A percentile compares a stretch with the other conserved stretches of the same genome.
These are phyloP conservation scores for Globisporangium nunn DNA, from an alignment of 352 stramenopile genomes.

Conservation along the genomic window DNA sequence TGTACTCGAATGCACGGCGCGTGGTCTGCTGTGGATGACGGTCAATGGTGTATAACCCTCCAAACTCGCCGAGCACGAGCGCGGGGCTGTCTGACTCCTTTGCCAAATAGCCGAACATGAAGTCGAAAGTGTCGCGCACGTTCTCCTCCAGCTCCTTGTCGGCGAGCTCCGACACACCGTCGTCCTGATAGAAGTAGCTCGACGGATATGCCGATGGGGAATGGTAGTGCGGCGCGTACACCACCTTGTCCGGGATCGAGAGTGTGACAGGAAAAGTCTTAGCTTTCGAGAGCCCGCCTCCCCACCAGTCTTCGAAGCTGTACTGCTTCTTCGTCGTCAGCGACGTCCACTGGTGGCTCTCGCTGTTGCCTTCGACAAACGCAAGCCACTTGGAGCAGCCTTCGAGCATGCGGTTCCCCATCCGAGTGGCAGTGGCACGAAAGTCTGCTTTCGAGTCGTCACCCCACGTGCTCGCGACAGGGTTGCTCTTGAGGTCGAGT, in stretches of 20 bases:
- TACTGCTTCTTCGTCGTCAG: constrained; percentile 28
- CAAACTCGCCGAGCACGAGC: constrained; percentile 62
- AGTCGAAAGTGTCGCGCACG: constrained; percentile 42
- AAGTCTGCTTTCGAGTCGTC: constrained; percentile 39
- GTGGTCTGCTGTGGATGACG: constrained; percentile 49
- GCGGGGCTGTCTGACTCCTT: constrained; percentile 32
- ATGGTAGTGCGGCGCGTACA: constrained; percentile 75
- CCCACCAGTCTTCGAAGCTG: constrained; percentile 60
- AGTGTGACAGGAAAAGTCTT: constrained; percentile 39
- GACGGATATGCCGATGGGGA: constrained; percentile 55
- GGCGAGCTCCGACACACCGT: constrained; percentile 32
- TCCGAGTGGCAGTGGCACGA: constrained; percentile 30
- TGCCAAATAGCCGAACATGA: constrained; percentile 64
- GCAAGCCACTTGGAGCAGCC: constrained; percentile 59
- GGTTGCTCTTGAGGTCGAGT: constrained; percentile 68
- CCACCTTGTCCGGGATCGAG: constrained; percentile 48
- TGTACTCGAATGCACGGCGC: constrained; percentile 48
- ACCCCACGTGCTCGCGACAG: constrained; percentile 34
- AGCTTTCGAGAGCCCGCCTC: constrained; percentile 37
- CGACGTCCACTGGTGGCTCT: constrained; percentile 33
- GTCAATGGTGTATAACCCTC: constrained; percentile 51
- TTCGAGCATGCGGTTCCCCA: constrained; percentile 56
- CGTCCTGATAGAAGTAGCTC: constrained; percentile 41
- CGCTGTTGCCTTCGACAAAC: constrained; percentile 64
- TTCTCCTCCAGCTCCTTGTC: constrained; percentile 30